Evolutionary conservation across 768 basidiomycete species (phyloP).

Genomic region (Agaricus blazei): DNA sequence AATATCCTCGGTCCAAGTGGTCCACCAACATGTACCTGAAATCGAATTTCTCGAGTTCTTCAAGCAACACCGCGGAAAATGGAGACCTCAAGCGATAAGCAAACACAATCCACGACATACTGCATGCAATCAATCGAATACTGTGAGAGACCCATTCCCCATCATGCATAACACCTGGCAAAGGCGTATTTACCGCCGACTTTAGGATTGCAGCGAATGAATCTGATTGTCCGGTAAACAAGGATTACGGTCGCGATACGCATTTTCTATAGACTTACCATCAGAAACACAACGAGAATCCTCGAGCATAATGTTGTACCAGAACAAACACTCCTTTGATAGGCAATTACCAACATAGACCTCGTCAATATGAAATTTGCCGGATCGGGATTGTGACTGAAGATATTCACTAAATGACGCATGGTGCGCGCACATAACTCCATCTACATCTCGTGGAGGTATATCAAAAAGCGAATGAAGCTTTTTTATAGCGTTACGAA

Average conservation of each 20-base stretch:
- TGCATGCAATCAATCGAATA: too few relatives aligned
- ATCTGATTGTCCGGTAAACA: too few relatives aligned
- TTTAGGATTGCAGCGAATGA: too few relatives aligned
- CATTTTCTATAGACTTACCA: neutral
- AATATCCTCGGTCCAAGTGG: too few relatives aligned
- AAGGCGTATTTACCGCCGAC: too few relatives aligned
- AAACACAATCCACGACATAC: neutral
- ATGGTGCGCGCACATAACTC: neutral
- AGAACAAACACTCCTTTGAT: neutral
- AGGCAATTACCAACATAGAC: neutral
- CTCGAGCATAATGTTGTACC: neutral
- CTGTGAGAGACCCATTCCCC: too few relatives aligned
- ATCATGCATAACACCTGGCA: too few relatives aligned
- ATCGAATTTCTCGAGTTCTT: too few relatives aligned
- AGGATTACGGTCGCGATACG: too few relatives aligned
- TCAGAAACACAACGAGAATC: neutral
- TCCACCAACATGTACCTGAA: too few relatives aligned
- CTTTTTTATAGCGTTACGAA: neutral
- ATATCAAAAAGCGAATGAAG: neutral
- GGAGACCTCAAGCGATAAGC: neutral
- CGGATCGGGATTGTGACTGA: neutral
- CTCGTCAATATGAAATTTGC: neutral
- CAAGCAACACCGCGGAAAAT: too few relatives aligned
- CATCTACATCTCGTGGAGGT: neutral
- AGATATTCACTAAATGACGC: conserved; percentile 1